phyloP scores from a whole-genome alignment of 345 rosid species.

The Stellera chamaejasme region DNA sequence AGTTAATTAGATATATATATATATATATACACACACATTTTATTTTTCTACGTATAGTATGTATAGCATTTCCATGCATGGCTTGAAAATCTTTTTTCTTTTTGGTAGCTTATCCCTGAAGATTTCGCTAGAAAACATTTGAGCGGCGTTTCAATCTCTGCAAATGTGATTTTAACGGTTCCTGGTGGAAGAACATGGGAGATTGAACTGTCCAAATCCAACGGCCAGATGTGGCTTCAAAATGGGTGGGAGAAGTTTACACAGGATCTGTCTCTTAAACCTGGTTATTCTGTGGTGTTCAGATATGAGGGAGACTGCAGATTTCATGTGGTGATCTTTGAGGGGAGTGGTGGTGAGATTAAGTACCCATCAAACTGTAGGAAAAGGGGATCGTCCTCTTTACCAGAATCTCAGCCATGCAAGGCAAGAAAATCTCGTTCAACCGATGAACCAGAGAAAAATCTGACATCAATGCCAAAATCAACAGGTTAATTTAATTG shows the following conservation, averaged over 20 bases:
- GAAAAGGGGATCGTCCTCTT: not conserved
- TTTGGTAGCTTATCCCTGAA: too few relatives aligned
- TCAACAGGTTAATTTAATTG: not conserved
- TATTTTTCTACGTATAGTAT: too few relatives aligned
- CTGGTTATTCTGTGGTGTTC: conserved; percentile 15
- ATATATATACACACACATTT: too few relatives aligned
- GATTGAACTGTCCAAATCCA: conserved; percentile 5
- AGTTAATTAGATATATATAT: too few relatives aligned
- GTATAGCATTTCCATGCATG: too few relatives aligned
- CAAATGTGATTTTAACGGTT: not conserved
- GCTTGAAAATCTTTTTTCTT: too few relatives aligned
- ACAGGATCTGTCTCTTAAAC: conserved; percentile 5
- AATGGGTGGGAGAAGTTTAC: conserved; percentile 18
- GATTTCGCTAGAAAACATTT: too few relatives aligned
- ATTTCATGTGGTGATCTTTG: conserved; percentile 18
- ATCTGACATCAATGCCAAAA: not conserved
- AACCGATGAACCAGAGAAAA: not conserved
- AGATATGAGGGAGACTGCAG: conserved; percentile 12
- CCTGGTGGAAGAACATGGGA: conserved; percentile 7
- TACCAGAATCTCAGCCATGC: conserved; percentile 2
- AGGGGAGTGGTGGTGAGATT: conserved; percentile 14
- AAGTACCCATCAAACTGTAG: conserved; percentile 12
- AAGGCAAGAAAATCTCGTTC: conserved; percentile 10
- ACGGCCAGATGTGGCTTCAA: conserved; percentile 11
- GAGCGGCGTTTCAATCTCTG: too few relatives aligned